phyloP scores from a whole-genome alignment of 2,329 filamentous ascomycete genomes.

The Thielaviopsis populi region DNA sequence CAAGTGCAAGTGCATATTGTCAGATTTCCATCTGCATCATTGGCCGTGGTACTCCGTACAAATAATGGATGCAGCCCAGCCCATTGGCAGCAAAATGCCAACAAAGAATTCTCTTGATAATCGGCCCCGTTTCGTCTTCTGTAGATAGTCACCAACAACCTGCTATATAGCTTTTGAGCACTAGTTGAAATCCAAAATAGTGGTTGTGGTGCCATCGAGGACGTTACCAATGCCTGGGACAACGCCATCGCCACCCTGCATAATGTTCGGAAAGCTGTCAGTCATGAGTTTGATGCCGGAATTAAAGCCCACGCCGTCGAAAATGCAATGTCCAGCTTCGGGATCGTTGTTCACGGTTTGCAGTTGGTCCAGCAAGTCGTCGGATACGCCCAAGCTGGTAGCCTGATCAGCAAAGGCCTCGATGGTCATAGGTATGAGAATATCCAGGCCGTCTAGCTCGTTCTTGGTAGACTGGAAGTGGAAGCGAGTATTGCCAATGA shows the following conservation, averaged over 20 bases:
- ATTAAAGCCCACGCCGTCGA: conserved; percentile 39
- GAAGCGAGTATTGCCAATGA: conserved; percentile 33
- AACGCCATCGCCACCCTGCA: conserved; percentile 33
- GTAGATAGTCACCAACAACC: neutral
- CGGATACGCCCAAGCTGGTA: conserved; percentile 28
- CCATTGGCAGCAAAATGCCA: neutral
- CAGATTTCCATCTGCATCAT: no score
- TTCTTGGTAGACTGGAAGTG: conserved; percentile 42
- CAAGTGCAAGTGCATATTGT: no score
- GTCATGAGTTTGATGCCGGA: conserved; percentile 43
- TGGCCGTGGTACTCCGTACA: no score
- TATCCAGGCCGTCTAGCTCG: conserved; percentile 32
- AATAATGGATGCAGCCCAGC: no score
- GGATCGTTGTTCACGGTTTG: conserved; percentile 44
- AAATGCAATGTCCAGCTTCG: conserved; percentile 42
- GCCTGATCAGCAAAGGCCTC: conserved; percentile 30
- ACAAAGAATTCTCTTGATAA: no score
- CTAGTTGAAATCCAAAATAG: conserved; percentile 7
- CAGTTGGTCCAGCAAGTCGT: conserved; percentile 32
- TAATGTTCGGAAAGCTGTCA: conserved; percentile 36
- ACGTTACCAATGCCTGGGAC: conserved; percentile 36
- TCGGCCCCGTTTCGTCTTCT: neutral
- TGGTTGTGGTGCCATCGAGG: conserved; percentile 24
- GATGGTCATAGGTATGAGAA: conserved; percentile 33
- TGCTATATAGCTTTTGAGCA: neutral